Base-by-base conservation (phyloP, 305 asterid genomes). In the Plantago lanceolata region DNA sequence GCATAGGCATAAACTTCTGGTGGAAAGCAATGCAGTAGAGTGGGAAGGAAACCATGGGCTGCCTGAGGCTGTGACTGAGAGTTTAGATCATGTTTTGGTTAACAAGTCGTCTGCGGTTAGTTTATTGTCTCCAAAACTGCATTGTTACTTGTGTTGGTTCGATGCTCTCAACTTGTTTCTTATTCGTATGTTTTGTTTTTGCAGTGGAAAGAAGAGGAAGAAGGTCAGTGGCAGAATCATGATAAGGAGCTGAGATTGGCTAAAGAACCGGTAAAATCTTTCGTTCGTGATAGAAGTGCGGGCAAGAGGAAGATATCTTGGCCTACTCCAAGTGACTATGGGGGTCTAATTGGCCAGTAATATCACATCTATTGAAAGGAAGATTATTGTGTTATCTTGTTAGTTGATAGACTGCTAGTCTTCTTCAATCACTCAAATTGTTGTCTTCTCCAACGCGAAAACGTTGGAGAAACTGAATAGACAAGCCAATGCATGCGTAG, bases 281-380 rank as follows among this genome's bases (percentile, higher is more conserved):
- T 69, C 47, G 11, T 57, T 50, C 64, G 47, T 29, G 68, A 58
- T 57, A 64, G 68, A 68, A 65, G 61, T 26, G 57, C 31, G 14
- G 75, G 73, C 57, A 71, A 68, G 71, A 57, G 59, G 76, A 71
- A 80, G 68, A 71, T 70, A 48, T 40, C 68, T 54, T 49, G 75
- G 81, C 80, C 71, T 29, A 79, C 68, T 76, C 71, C 3, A 64
- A 68, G 57, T 72, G 64, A 54, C 75, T 59, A 50, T 76, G 47
- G 79, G 67, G 69, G 69, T 77, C 68, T 77, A 68, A 45, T 50
- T 55, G 28, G 28, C 3, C 28, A 24, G n/a, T n/a, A n/a, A n/a
- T n/a, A n/a, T n/a, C n/a, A n/a, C n/a, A n/a, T n/a, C n/a, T n/a
- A n/a, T n/a, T n/a, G n/a, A n/a, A n/a, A n/a, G n/a, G n/a, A n/a